Evolutionary conservation across 345 rosid genomes (phyloP).

Genomic region (Euphorbia peplus): DNA sequence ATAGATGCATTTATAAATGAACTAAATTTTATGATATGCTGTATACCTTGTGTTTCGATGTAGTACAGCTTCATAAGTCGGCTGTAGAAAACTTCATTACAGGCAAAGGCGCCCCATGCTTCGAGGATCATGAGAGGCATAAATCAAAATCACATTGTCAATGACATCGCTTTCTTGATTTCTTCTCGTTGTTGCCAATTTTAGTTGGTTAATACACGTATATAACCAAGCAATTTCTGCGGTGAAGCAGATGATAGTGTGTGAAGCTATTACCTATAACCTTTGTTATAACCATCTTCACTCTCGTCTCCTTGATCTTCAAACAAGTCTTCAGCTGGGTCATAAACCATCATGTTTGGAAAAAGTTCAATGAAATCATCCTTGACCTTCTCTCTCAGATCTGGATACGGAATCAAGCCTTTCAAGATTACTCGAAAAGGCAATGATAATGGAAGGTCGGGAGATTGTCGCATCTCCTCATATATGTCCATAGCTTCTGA

Average conservation of each 20-base stretch:
- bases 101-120: not conserved
- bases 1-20: not conserved
- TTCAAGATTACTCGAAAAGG: constrained; percentile 89
- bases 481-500: constrained; percentile 77
- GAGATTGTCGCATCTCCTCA: constrained; percentile 81
- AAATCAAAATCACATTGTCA: not conserved
- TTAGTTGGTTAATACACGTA: not conserved
- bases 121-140: not conserved
- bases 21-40: not conserved
- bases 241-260: not conserved
- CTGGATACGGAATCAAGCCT: constrained; percentile 85
- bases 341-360: constrained; percentile 82
- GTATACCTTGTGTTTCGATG: not conserved
- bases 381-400: constrained; percentile 72
- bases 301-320: constrained; percentile 51
- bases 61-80: not conserved
- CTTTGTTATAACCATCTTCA: constrained; percentile 34
- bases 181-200: not conserved
- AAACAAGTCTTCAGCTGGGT: constrained; percentile 78
- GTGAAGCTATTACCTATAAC: constrained; percentile 18
- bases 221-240: not conserved
- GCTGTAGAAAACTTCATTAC: not conserved
- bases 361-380: constrained; percentile 86
- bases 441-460: constrained; percentile 76
- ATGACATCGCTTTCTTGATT: not conserved